Base-by-base conservation (phyloP, 1,284 basidiomycete species). In the Naganishia cerealis region DNA sequence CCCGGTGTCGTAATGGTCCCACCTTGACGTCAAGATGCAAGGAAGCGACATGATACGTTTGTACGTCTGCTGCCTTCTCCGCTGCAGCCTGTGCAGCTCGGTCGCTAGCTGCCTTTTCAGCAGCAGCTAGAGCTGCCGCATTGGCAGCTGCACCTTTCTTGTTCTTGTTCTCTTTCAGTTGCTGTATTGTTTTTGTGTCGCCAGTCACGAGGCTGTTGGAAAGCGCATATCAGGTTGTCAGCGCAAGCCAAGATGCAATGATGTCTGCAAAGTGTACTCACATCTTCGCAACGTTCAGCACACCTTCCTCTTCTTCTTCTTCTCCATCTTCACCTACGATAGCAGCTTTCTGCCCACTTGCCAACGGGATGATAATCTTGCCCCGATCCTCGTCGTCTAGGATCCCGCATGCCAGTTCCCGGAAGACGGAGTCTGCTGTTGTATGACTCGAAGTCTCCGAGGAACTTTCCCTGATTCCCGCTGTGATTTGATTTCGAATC, bases 1-100 rank as follows among this genome's bases (percentile, higher is more conserved):
- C 88, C 50, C 91, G 85, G 82, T 96, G 92, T 57, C 93, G 85
- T 73, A 94, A 90, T 73, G 90, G 88, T 6, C 93, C 94, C 39
- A 97, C 75, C 1, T 87, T 89, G 70, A 97, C 79, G 57, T 87
- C 85, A 74, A 87, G 85, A 6, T 84, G 88, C 7, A 90, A 84
- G 15, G 92, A 79, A n/a, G 87, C 85, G 67, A 91, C 80, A 69
- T 91, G 84, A 79, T 93, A 21, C 66, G 74, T 58, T 75, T 72
- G 21, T 5, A 76, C 69, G 55, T 79, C 78, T 33, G 71, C 70
- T 12, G 74, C 73, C 8, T 73, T 72, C 7, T 73, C 71, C 0
- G 71, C 71, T n/a, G 69, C 72, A 7, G 73, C 75, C 29, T 72
- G 70, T 1, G 90, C 89, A 16, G 88, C 88, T 40, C 87, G 86